These are phyloP conservation scores for Zopfia rhizophila DNA, from an alignment of 2,329 filamentous ascomycete genomes.

Conservation along the genomic window DNA sequence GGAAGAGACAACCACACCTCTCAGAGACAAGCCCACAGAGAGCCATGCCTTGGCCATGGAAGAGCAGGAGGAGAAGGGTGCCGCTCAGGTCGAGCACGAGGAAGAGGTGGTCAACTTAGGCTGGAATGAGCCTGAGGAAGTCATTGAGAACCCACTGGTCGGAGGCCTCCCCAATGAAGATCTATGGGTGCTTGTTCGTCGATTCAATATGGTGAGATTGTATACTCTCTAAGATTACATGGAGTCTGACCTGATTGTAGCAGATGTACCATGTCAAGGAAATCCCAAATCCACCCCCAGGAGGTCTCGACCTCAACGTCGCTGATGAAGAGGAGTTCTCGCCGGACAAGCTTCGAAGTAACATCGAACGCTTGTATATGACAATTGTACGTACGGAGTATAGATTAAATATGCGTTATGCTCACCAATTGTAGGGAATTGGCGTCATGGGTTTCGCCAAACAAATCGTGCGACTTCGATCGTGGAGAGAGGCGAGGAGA, in stretches of 20 bases:
- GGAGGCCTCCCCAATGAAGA: slow-evolving; percentile 77
- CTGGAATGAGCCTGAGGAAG: slow-evolving; percentile 71
- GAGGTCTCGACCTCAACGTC: slow-evolving; percentile 80
- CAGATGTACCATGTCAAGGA: slow-evolving; percentile 79
- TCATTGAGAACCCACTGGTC: slow-evolving; percentile 70
- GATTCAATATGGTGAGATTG: slow-evolving; percentile 74
- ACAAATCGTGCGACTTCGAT: slow-evolving; percentile 79
- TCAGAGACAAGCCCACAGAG: slow-evolving; percentile 56
- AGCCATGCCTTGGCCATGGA: slow-evolving; percentile 60
- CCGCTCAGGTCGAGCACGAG: slow-evolving; percentile 54
- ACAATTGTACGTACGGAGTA: slow-evolving; percentile 63
- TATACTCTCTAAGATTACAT: too few relatives aligned
- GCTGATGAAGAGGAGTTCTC: slow-evolving; percentile 86
- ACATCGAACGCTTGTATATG: slow-evolving; percentile 84
- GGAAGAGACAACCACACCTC: slow-evolving; percentile 39
- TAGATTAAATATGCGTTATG: neutral
- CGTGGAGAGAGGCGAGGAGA: slow-evolving; percentile 78
- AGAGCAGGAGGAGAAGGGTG: slow-evolving; percentile 56
- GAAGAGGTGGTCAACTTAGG: slow-evolving; percentile 72
- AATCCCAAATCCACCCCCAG: slow-evolving; percentile 67
- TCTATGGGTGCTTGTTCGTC: slow-evolving; percentile 74
- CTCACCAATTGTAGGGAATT: slow-evolving; percentile 58
- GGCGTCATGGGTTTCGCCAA: slow-evolving; percentile 74
- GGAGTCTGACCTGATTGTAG: slow-evolving; percentile 45
- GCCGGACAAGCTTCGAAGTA: slow-evolving; percentile 82